Base-by-base conservation (phyloP, 1,139 yeast genomes). In the Tardiomyces depauwii region DNA sequence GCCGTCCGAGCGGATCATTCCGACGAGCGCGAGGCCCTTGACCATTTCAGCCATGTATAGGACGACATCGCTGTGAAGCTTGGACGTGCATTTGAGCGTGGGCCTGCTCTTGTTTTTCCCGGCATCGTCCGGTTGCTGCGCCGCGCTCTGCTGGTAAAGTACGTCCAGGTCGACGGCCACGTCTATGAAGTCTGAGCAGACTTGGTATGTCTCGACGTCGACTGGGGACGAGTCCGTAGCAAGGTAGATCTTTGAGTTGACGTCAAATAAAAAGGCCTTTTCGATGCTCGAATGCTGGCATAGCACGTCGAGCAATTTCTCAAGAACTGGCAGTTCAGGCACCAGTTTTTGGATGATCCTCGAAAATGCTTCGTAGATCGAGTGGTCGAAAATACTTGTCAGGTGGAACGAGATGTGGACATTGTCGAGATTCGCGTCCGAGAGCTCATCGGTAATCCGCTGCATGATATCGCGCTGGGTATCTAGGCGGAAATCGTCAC, bases 381-480 rank as follows among this genome's bases (percentile, higher is more conserved):
- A 85, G 62, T 89, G 96, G 64, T 91, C 97, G 62, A 89, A 91
- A 41, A 91, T 91, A 1, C 95, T 83, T 0, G 98, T 91, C 56
- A 88, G 70, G 62, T 91, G 91, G 64, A 89, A 91, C 2, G 93
- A 80, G 5, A 91, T 85, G 59, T 87, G 93, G 16, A 88, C 95
- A 18, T 94, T 94, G 59, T 87, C 95, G 41, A 89, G 70, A 1
- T 96, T 96, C 55, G 85, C 75, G 60, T 89, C 98, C 48, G 83
- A 71, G 44, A 91, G 70, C 61, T 89, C 97, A 63, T 91, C 98
- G 11, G 94, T 94, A 0, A 93, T 87, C 53, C 97, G 72, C 64
- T 89, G 96, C 87, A 88, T 88, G 45, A 91, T 91, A 62, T 91
- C 98, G 57, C 97, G 73, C 62, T 89, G 96, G 13, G 96, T 93